phyloP scores from a whole-genome alignment of 1,139 yeast genomes.

The Lizanozyma gosingica region DNA sequence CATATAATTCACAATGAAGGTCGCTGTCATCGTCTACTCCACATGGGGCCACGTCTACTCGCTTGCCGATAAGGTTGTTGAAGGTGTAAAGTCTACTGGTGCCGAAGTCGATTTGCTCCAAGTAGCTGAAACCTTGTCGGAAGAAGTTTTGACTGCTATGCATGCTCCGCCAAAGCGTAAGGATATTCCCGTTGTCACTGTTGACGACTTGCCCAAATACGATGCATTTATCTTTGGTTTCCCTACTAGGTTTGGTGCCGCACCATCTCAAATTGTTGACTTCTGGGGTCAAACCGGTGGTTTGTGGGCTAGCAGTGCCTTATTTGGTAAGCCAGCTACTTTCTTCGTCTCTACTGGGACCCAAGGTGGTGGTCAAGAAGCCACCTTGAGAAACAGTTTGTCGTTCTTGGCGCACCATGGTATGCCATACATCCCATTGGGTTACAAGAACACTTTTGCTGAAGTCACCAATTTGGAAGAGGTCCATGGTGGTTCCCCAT shows the following conservation, averaged over 20 bases:
- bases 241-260: conserved; percentile 13
- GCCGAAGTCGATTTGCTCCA: conserved; percentile 12
- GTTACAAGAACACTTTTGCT: conserved; percentile 9
- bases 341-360: conserved; percentile 12
- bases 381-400: conserved; percentile 8
- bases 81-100: conserved; percentile 13
- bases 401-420: conserved; percentile 12
- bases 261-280: conserved; percentile 11
- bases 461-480: conserved; percentile 8
- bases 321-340: conserved; percentile 13
- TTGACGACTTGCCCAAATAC: conserved; percentile 8
- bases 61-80: conserved; percentile 13
- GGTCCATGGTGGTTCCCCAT: conserved; percentile 13
- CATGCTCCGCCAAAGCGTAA: conserved; percentile 12
- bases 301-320: conserved; percentile 12
- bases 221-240: conserved; percentile 14
- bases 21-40: conserved; percentile 16
- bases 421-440: conserved; percentile 12
- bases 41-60: conserved; percentile 15
- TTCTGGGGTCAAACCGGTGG: conserved; percentile 13
- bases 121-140: conserved; percentile 15
- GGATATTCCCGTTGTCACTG: conserved; percentile 10
- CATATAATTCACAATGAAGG: conserved; percentile 9
- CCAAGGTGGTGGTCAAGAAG: conserved; percentile 13
- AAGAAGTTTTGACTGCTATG: conserved; percentile 13